Conservation (phyloP, 768 basidiomycete genomes). For the Tulasnella sp. region DNA sequence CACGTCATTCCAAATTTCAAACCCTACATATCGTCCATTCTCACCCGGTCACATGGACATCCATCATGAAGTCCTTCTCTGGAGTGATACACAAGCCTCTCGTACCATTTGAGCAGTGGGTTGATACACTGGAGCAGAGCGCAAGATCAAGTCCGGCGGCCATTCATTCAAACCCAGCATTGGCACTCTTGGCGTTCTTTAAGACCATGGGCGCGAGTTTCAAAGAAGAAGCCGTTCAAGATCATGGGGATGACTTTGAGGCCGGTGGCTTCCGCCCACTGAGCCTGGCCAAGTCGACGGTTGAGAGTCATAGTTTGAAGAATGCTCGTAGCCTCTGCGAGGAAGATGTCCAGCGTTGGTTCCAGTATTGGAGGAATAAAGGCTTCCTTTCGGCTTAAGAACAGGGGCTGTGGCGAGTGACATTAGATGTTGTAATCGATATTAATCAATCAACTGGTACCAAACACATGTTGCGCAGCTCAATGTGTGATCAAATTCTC, state of each 20-base stretch:
- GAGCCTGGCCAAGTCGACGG: slow-evolving; percentile 16
- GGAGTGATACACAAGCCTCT: slow-evolving; percentile 20
- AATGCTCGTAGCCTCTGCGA: slow-evolving; percentile 20
- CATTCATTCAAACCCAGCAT: slow-evolving; percentile 1
- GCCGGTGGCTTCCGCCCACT: slow-evolving; percentile 22
- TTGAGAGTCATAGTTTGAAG: slow-evolving; percentile 20
- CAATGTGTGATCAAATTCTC: too few species aligned
- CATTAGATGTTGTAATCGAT: too few species aligned
- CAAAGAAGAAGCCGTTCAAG: neutral
- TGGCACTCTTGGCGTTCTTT: slow-evolving; percentile 15
- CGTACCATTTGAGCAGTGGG: slow-evolving; percentile 23
- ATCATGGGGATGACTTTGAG: slow-evolving; percentile 12
- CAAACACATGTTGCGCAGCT: too few species aligned
- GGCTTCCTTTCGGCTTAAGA: slow-evolving; percentile 10
- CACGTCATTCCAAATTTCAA: slow-evolving; percentile 19
- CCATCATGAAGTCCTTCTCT: slow-evolving; percentile 19
- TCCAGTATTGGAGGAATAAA: slow-evolving; percentile 6
- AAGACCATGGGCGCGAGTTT: neutral
- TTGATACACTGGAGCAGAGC: slow-evolving; percentile 18
- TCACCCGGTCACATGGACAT: slow-evolving; percentile 20
- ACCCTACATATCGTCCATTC: slow-evolving; percentile 22
- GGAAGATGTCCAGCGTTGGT: slow-evolving; percentile 8
- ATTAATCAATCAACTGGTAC: too few species aligned
- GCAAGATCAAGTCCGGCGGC: slow-evolving; percentile 6
- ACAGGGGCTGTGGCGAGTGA: too few species aligned